Evolutionary conservation across 1,139 yeast genomes (phyloP), one percentile per base, ranked within the genome.

Genomic region (Sugiyamaella pinicola): DNA sequence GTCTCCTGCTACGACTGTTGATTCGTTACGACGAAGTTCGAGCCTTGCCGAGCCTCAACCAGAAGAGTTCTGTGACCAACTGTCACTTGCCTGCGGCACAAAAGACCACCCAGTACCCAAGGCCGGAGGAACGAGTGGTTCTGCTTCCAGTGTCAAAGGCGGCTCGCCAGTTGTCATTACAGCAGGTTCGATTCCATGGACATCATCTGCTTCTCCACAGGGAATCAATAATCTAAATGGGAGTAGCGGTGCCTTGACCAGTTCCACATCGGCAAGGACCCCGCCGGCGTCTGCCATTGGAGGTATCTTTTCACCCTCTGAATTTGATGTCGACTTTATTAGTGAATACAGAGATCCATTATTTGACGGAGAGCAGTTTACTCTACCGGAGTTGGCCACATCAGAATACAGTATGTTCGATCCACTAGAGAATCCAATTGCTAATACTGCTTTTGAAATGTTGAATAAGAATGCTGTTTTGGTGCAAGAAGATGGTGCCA

Each of bases 61-160:
- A 33, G 70, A 64, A 33, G 84, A 84, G 47, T 91, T 91, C 65
- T 91, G 98, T 66, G 80, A 79, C 24, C 81, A 83, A 63, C 75
- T 91, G 62, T 80, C 81, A 58, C 79, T 83, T 66, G 97, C 91
- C 0, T 91, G 98, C 69, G 97, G 96, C 15, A 84, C 84, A n/a
- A 56, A 56, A 34, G 65, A 63, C 17, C 51, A 61, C 56, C 96
- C 96, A 2, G 69, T 84, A 7, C 96, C 96, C 7, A 79, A 80
- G 42, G 61, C 57, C 5, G 28, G 8, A 6, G 28, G 28, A 6
- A 9, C 8, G 8, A 17, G 17, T 28, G 18, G 18, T 33, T 15
- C 49, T 24, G 21, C 26, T 24, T 39, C 37, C 9, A 37, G 49
- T 21, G 35, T 53, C 17, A 52, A 46, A 24, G 55, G 54, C 24